Conservation (phyloP, 306 rosid species). For the Crotalaria pallida region DNA sequence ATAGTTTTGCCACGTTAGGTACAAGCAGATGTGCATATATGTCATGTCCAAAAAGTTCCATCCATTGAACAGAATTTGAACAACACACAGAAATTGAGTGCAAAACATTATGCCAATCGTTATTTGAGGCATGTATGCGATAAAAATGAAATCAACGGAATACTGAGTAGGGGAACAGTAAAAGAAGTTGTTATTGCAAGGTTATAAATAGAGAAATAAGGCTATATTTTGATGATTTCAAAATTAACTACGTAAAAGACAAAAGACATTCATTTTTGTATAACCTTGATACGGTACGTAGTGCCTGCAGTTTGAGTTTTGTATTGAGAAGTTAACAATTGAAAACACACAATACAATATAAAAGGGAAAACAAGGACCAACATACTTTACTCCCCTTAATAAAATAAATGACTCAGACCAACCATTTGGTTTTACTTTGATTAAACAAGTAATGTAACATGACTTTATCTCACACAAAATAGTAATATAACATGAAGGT, state of each 20-base stretch:
- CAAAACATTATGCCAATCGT: not conserved
- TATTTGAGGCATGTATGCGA: not conserved
- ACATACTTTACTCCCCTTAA: constrained; percentile 20
- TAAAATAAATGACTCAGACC: constrained; percentile 15
- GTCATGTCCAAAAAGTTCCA: no score
- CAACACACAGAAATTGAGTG: not conserved
- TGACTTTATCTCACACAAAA: not conserved
- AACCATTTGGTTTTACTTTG: constrained; percentile 11
- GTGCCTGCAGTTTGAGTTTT: not conserved
- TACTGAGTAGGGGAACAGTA: not conserved
- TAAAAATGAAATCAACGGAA: not conserved
- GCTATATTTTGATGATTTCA: not conserved
- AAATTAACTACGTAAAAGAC: not conserved
- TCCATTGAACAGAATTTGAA: not conserved
- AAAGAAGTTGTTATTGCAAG: not conserved
- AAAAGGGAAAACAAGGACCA: not conserved
- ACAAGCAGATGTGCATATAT: no score
- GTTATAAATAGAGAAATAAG: not conserved
- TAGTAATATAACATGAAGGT: not conserved
- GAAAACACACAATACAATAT: not conserved
- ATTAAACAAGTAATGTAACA: constrained; percentile 8
- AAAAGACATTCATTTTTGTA: not conserved
- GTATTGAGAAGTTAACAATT: not conserved
- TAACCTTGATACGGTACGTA: not conserved
- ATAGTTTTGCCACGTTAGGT: no score